Conservation (phyloP, 2,329 filamentous ascomycete genomes). For the Aspergillus uvarum region DNA sequence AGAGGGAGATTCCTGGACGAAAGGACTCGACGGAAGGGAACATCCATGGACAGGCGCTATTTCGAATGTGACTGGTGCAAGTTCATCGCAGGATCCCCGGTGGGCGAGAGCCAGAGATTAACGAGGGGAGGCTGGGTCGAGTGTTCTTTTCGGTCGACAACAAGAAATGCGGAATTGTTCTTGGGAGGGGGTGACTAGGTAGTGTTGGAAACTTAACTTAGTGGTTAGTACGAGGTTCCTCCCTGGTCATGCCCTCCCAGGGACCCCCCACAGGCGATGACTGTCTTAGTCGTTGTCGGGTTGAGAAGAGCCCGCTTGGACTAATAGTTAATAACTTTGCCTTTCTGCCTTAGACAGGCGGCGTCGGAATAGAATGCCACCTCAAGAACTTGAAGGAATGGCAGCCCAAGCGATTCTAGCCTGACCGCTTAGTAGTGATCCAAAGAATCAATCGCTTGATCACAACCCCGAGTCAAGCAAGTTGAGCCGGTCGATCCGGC, state of each 20-base stretch:
- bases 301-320: not conserved
- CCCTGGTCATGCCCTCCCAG: not conserved
- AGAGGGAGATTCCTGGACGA: constrained; percentile 17
- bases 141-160: not conserved
- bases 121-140: constrained; percentile 6
- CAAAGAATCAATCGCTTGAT: not conserved
- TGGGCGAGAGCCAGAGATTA: not conserved
- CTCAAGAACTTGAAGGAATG: not conserved
- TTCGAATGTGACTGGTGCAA: constrained; percentile 17
- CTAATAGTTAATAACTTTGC: not conserved
- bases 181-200: not conserved
- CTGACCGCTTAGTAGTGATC: constrained; percentile 8
- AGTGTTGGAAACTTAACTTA: not conserved
- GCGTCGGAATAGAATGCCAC: constrained; percentile 8
- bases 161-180: not conserved
- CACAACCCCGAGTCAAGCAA: not conserved
- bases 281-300: not conserved
- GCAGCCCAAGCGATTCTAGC: constrained; percentile 4
- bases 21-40: constrained; percentile 18
- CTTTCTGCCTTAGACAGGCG: not conserved
- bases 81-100: constrained; percentile 14
- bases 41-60: constrained; percentile 23
- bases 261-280: not conserved
- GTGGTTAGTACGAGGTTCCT: not conserved
- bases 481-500: not conserved